Base-by-base conservation (phyloP, 2,329 filamentous ascomycete species). In the Colletotrichum salicis region DNA sequence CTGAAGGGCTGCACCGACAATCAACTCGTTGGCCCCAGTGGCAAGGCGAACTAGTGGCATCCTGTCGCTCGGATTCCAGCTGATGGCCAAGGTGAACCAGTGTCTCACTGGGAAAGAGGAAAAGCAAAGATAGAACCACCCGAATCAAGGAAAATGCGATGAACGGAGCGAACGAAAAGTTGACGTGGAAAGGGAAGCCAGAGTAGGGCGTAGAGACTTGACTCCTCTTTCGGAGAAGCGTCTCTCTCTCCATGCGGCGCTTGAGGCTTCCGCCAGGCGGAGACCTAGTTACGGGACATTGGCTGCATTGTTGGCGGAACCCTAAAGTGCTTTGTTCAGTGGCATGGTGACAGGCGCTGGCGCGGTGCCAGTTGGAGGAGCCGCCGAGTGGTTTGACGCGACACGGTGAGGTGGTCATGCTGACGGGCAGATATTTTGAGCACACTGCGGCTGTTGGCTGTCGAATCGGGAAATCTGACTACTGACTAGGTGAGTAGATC, bases 221-320 rank as follows among this genome's bases (percentile, higher is more conserved):
- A 35, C 24, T 35, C 65, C 27, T 63, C 51, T 48, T 63, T 19
- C 61, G 61, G 67, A 27, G 59, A 59, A 61, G 55, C 24, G 58
- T 59, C 55, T 19, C 33, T 19, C 33, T 27, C 54, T 19, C 56
- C 33, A 27, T 45, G 60, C 41, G 66, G 59, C 59, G 58, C 58
- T 64, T 59, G 41, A 70, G 45, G 33, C 48, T 59, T 58, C 24
- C 24, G 67, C n/a, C 54, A 4, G 48, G 27, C 8, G 19, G 27
- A 61, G 15, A n/a, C 41, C 59, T 5, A 52, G 41, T 64, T 45
- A 64, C 29, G 60, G 64, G 60, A 68, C 66, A 64, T 68, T 22
- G 35, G 54, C 41, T 48, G 41, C 41, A 48, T 48, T 48, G 41
- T 11, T 51, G 27, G 66, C 51, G 10, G 48, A 56, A 51, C 60